phyloP scores from a whole-genome alignment of 768 basidiomycete genomes.

The Rhizopogon rudus region DNA sequence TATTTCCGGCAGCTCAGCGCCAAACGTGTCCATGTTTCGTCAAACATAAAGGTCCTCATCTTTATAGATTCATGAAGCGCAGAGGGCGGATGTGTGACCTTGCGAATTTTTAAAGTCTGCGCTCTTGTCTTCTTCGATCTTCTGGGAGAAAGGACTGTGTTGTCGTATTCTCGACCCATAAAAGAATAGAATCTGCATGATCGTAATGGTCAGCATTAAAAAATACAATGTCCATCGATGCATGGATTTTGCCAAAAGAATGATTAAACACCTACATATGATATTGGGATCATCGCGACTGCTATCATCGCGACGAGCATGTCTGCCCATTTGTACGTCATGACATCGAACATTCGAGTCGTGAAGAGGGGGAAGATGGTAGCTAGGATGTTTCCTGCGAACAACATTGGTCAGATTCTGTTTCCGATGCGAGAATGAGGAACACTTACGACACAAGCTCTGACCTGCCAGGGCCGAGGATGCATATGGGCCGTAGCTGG shows the following conservation, averaged over 20 bases:
- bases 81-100: background rate
- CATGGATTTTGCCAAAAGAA: too few relatives aligned
- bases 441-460: slow-evolving; percentile 38
- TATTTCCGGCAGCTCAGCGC: too few relatives aligned
- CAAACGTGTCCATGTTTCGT: too few relatives aligned
- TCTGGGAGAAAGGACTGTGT: slow-evolving; percentile 22
- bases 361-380: slow-evolving; percentile 62
- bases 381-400: slow-evolving; percentile 43
- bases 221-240: too few relatives aligned
- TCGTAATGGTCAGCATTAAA: background rate
- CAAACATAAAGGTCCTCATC: background rate
- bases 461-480: slow-evolving; percentile 41
- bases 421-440: background rate
- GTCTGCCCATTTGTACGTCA: slow-evolving; percentile 59
- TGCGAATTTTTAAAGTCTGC: background rate
- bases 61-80: background rate
- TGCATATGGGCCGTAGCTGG: slow-evolving; percentile 53
- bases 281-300: slow-evolving; percentile 52
- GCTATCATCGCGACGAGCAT: slow-evolving; percentile 53
- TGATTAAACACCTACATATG: slow-evolving; percentile 37
- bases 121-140: slow-evolving; percentile 7
- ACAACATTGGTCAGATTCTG: background rate
- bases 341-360: slow-evolving; percentile 47
- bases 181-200: slow-evolving; percentile 23
- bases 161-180: slow-evolving; percentile 28